These are phyloP conservation scores for Cordyceps javanica DNA, from an alignment of 2,329 filamentous ascomycete species.

Conservation along the genomic window DNA sequence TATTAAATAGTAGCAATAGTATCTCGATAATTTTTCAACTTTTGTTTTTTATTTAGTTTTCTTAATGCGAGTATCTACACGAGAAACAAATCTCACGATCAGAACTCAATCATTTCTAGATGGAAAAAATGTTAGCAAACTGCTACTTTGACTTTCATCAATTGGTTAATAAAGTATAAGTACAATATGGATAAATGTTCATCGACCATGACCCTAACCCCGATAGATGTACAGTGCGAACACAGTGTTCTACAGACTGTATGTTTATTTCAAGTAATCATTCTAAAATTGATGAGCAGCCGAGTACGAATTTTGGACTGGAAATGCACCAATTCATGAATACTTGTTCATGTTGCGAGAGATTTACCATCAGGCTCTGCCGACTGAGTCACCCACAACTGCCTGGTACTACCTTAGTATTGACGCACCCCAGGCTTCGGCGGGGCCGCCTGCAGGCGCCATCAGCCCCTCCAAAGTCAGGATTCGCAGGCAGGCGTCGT, in stretches of 20 bases:
- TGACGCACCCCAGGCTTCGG: slow-evolving; percentile 3
- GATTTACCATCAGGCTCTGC: background rate
- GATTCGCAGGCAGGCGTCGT: background rate
- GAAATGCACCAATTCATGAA: background rate
- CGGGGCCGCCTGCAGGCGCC: slow-evolving; percentile 2
- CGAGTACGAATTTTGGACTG: too few species aligned
- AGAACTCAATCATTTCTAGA: too few species aligned
- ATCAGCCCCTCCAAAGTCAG: background rate
- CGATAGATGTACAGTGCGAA: background rate
- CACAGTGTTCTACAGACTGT: background rate
- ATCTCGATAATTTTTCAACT: too few species aligned
- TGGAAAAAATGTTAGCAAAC: too few species aligned
- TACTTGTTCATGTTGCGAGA: background rate
- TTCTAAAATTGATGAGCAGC: background rate
- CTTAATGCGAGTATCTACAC: too few species aligned
- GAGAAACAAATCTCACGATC: too few species aligned
- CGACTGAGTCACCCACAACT: slow-evolving; percentile 6
- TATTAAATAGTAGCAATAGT: too few species aligned
- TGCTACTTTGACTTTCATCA: too few species aligned
- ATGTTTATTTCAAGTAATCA: background rate
- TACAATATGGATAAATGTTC: too few species aligned
- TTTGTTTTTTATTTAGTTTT: background rate
- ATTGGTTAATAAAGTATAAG: too few species aligned
- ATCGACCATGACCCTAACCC: background rate
- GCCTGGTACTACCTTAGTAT: background rate